Percentiles rank a stretch among this genome's conserved stretches.
Evolutionary conservation across 176 grass and related monocot genomes (phyloP).

Genomic region (Rhynchospora pubera): DNA sequence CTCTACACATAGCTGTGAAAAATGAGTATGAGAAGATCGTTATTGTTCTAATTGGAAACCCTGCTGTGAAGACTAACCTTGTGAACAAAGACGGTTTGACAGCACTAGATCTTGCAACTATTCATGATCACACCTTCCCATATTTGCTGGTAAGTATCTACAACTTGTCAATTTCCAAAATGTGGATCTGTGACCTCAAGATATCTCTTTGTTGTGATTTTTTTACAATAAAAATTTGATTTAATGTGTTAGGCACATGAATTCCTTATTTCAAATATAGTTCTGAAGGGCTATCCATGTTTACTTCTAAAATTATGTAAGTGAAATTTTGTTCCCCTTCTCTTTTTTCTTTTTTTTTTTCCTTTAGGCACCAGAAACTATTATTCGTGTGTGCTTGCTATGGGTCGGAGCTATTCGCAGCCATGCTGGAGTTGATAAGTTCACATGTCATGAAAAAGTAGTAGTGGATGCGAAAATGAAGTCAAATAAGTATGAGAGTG

Average conservation of each 20-base stretch:
- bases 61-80: conserved; percentile 9
- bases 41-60: conserved; percentile 9
- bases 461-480: conserved; percentile 7
- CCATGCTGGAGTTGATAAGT: conserved; percentile 17
- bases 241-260: neutral
- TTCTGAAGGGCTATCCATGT: neutral
- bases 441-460: neutral
- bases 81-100: conserved; percentile 37
- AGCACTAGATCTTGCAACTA: conserved; percentile 33
- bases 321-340: neutral
- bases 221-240: neutral
- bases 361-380: conserved; percentile 21
- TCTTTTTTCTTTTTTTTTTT: no score
- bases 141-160: conserved; percentile 1
- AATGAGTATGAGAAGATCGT: neutral
- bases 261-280: neutral
- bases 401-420: conserved; percentile 31
- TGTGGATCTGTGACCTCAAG: neutral
- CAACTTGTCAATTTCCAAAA: neutral
- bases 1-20: conserved; percentile 37
- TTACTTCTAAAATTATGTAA: neutral
- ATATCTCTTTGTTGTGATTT: neutral
- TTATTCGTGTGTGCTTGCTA: conserved; percentile 30
- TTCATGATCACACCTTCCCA: conserved; percentile 12
- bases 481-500: conserved; percentile 23